These are phyloP conservation scores for Flaveria robusta DNA, from an alignment of 129 eudicot genomes.

Conservation along the genomic window DNA sequence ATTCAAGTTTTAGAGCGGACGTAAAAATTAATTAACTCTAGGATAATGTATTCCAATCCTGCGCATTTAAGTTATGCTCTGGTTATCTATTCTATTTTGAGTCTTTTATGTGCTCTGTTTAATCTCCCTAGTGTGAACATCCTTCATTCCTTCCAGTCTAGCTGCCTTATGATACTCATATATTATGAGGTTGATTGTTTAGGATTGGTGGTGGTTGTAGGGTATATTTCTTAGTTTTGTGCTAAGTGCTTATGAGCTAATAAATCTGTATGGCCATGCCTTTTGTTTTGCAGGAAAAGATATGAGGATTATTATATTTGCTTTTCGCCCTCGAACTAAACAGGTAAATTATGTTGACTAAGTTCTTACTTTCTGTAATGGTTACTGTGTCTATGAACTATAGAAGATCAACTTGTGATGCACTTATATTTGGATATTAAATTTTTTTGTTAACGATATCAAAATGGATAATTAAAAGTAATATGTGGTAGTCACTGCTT, in stretches of 20 bases:
- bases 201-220: constrained; percentile 11
- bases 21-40: not conserved
- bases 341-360: constrained; percentile 56
- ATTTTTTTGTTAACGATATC: not conserved
- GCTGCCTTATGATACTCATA: not conserved
- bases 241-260: constrained; percentile 23
- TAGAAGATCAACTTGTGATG: not conserved
- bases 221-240: constrained; percentile 1
- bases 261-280: constrained; percentile 19
- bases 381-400: not conserved
- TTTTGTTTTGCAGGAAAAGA: constrained; percentile 80
- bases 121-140: constrained; percentile 8
- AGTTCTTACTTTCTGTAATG: not conserved
- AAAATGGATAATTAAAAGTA: not conserved
- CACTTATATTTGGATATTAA: not conserved
- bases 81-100: constrained; percentile 15
- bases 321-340: constrained; percentile 86
- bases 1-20: constrained; percentile 16
- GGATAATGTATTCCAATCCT: constrained; percentile 4
- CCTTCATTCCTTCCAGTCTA: not conserved
- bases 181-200: constrained; percentile 12
- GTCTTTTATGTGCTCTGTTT: constrained; percentile 3
- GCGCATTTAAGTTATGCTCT: constrained; percentile 7
- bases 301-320: constrained; percentile 90
- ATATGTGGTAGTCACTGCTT: not conserved